These are phyloP conservation scores for Rhizopogon vinicolor DNA, from an alignment of 768 basidiomycete species.

Conservation along the genomic window DNA sequence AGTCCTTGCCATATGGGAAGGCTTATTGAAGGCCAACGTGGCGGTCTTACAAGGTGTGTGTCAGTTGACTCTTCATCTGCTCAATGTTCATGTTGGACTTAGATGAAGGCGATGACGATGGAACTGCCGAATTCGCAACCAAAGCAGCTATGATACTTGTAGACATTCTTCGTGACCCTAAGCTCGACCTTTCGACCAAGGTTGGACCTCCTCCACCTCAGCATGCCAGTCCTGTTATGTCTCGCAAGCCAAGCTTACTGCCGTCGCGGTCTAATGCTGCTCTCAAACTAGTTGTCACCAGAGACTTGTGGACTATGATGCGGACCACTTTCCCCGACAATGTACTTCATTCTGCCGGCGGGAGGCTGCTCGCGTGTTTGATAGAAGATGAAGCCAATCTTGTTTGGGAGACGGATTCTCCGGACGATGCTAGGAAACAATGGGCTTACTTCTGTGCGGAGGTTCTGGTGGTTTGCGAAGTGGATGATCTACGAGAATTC, in stretches of 20 bases:
- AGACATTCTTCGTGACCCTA: slow-evolving; percentile 43
- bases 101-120: slow-evolving; percentile 42
- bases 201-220: slow-evolving; percentile 12
- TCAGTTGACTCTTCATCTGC: neutral
- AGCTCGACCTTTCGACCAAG: slow-evolving; percentile 37
- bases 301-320: slow-evolving; percentile 52
- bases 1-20: slow-evolving; percentile 52
- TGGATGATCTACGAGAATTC: slow-evolving; percentile 45
- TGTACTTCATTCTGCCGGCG: slow-evolving; percentile 39
- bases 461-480: slow-evolving; percentile 42
- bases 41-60: slow-evolving; percentile 40
- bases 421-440: slow-evolving; percentile 40
- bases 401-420: slow-evolving; percentile 36
- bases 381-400: slow-evolving; percentile 43
- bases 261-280: slow-evolving; percentile 33
- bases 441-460: slow-evolving; percentile 65
- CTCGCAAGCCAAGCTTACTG: slow-evolving; percentile 7
- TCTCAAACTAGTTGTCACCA: slow-evolving; percentile 54
- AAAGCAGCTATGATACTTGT: slow-evolving; percentile 39
- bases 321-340: slow-evolving; percentile 37
- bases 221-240: slow-evolving; percentile 1
- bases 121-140: slow-evolving; percentile 33
- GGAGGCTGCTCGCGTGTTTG: slow-evolving; percentile 44
- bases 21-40: slow-evolving; percentile 48
- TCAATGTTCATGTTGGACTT: slow-evolving; percentile 7